Conservation (phyloP, 257 asterid genomes). For the Hygrophila difformis region DNA sequence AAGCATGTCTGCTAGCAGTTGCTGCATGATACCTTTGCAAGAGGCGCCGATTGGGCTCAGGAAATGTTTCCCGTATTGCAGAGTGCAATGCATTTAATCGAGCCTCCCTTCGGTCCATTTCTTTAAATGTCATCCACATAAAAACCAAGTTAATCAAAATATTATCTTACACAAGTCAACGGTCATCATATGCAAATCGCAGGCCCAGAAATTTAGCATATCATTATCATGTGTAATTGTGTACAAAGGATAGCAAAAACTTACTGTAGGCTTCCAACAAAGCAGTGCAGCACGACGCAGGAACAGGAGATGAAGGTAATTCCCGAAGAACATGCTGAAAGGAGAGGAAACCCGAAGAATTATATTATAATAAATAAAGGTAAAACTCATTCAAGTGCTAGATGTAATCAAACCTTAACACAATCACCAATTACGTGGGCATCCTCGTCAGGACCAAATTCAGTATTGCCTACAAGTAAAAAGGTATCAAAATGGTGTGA, state of each 20-base stretch:
- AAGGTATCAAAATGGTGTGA: not conserved
- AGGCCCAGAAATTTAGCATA: not conserved
- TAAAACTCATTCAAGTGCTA: conserved; percentile 10
- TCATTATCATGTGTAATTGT: too few species aligned
- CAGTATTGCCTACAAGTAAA: conserved; percentile 57
- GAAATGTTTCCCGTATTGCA: conserved; percentile 82
- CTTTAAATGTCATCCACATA: conserved; percentile 33
- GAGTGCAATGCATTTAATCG: conserved; percentile 79
- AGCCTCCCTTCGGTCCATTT: conserved; percentile 78
- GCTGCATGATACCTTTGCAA: conserved; percentile 24
- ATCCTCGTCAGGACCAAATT: conserved; percentile 81
- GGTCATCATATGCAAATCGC: not conserved
- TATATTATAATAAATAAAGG: not conserved
- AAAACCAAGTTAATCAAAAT: conserved; percentile 11
- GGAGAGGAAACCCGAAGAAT: not conserved
- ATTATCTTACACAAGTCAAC: not conserved
- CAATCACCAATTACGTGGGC: conserved; percentile 98
- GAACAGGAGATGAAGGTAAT: conserved; percentile 99
- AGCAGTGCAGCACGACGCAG: conserved; percentile 97
- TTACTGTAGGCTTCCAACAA: conserved; percentile 91
- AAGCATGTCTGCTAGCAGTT: conserved; percentile 12
- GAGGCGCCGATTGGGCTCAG: conserved; percentile 91
- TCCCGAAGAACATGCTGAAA: conserved; percentile 95
- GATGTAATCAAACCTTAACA: conserved; percentile 58
- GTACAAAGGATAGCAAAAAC: conserved; percentile 16